Evolutionary conservation across 1,284 basidiomycete genomes (phyloP), one percentile per base, ranked within the genome.

Genomic region (Leucoagaricus sp.): DNA sequence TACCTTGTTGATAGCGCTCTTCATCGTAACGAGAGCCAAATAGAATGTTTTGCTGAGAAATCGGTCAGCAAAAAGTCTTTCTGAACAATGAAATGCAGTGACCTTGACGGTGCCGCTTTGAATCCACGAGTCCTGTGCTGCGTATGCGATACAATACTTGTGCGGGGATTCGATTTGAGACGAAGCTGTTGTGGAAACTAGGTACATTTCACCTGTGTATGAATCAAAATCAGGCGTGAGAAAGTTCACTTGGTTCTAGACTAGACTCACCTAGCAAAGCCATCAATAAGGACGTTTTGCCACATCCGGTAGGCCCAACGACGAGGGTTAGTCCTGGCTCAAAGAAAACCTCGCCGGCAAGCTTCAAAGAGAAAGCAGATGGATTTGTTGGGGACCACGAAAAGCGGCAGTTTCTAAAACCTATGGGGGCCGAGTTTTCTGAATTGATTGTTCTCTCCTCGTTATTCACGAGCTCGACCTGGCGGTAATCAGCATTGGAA

Each of bases 41-140:
- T 31, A 94, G 64, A 59, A 96, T 94, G 65, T 96, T 96, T 56
- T 92, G 86, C 51, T 45, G 10, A 23, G 9, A 4, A 34, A 33
- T 19, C 13, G 15, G 1, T 44, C 10, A 34, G 5, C n/a, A 45
- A n/a, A 15, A 9, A 17, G 17, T 15, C 19, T 12, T 25, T 10
- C 29, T 1, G 2, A 10, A 17, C 17, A 17, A 19, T 25, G 8
- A 6, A 4, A 19, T 13, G 25, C 8, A 19, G 12, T 25, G 4
- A 34, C 51, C 13, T 26, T 44, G 17, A 53, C 29, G 12, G 51
- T 75, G 52, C 71, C 72, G 62, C 83, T 86, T 63, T 81, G 80
- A 19, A 87, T 85, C 89, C 89, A 93, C 8, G 86, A 84, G 66
- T 91, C 88, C 65, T 93, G 90, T 1, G 87, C 85, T 7, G 87